phyloP scores from a whole-genome alignment of 1,284 basidiomycete genomes.

The Peniophora sp. region DNA sequence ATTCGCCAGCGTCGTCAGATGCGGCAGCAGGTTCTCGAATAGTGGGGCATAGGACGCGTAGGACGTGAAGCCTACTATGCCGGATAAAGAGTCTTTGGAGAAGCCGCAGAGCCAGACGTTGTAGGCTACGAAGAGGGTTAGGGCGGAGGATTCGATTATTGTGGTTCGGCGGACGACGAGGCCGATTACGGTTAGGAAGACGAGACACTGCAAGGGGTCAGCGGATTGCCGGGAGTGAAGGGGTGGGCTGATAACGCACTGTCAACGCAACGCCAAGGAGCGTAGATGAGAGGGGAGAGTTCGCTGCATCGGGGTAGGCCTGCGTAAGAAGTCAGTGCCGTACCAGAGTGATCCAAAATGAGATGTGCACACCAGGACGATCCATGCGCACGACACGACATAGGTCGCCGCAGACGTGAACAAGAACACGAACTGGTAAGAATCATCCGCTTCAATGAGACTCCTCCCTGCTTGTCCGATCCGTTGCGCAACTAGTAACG shows the following conservation, averaged over 20 bases:
- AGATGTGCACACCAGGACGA: conserved; percentile 66
- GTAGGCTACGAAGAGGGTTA: conserved; percentile 82
- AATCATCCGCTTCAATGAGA: conserved; percentile 61
- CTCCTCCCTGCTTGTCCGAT: conserved; percentile 68
- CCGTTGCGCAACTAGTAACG: conserved; percentile 73
- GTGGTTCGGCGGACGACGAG: conserved; percentile 86
- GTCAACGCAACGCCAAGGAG: conserved; percentile 73
- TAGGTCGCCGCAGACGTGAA: conserved; percentile 69
- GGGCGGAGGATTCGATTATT: conserved; percentile 84
- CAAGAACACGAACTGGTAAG: conserved; percentile 66
- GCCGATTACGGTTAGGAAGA: conserved; percentile 88
- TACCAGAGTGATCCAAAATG: no score
- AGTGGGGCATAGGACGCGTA: conserved; percentile 40
- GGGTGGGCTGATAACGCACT: no score
- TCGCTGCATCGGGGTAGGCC: conserved; percentile 74
- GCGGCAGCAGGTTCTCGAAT: conserved; percentile 69
- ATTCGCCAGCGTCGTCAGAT: conserved; percentile 68
- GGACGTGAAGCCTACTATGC: conserved; percentile 50
- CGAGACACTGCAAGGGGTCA: conserved; percentile 16
- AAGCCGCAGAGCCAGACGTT: conserved; percentile 80
- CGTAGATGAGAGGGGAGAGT: conserved; percentile 78
- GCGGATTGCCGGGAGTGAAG: no score
- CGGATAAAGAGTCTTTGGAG: conserved; percentile 61
- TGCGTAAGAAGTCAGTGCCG: conserved; percentile 22
- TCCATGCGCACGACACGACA: conserved; percentile 75